phyloP scores from a whole-genome alignment of 176 grass and related monocot genomes.

The Carex littledalei region DNA sequence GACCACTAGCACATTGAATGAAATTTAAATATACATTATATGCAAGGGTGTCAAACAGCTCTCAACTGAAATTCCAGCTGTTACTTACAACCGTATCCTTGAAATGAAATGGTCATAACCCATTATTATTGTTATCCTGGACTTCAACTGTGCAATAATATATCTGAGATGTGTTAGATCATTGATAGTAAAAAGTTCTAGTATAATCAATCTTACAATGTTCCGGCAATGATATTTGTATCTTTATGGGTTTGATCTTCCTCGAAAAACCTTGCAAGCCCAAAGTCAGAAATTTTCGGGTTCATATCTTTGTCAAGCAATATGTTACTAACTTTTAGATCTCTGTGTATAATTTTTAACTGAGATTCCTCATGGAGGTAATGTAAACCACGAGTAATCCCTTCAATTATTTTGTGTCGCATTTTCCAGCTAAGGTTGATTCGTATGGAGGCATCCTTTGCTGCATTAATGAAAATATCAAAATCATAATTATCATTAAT shows the following conservation, averaged over 20 bases:
- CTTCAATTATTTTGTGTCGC: conserved; percentile 14
- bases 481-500: background rate
- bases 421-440: background rate
- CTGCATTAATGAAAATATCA: background rate
- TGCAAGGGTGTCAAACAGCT: background rate
- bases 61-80: background rate
- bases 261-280: conserved; percentile 16
- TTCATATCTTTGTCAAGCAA: conserved; percentile 19
- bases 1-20: background rate
- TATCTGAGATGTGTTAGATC: background rate
- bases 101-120: background rate
- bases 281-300: conserved; percentile 10
- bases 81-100: background rate
- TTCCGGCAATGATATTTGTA: background rate
- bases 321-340: conserved; percentile 17
- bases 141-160: background rate
- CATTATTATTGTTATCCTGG: background rate
- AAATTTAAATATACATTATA: background rate
- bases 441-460: background rate
- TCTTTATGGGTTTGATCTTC: conserved; percentile 18
- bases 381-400: conserved; percentile 11
- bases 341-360: conserved; percentile 8
- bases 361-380: conserved; percentile 22
- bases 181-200: background rate
- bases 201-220: conserved; percentile 3